Base-by-base conservation (phyloP, 2,329 filamentous ascomycete genomes). In the Bipolaris sorokiniana region DNA sequence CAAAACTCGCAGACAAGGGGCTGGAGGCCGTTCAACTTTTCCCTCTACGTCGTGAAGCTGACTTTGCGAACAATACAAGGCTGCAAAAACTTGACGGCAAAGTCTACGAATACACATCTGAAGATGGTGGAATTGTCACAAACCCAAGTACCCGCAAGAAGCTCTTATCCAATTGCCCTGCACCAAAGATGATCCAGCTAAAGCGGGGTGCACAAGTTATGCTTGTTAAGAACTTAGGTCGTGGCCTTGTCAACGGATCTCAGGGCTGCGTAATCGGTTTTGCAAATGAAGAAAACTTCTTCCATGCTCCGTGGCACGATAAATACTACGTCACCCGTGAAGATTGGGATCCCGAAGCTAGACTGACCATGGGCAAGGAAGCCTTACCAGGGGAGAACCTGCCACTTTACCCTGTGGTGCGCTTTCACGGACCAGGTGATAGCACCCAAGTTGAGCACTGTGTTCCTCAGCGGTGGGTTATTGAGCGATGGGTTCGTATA, bases 211-310 rank as follows among this genome's bases (percentile, higher is more conserved):
- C 95, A 0, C 96, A 99, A 73, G 96, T 99, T 44, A 99, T 99
- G 95, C 82, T 99, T 15, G 97, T 99, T 82, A 99, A 99, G 77
- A 99, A 99, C 68, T 88, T 98, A 79, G 95, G 99, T 70, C 92
- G 96, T 37, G 88, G 86, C 0, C 83, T 99, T 0, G 95, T 98
- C 65, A 99, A 99, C 71, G 95, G 95, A 4, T 96, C 94, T 0
- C 82, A 99, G 9, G 95, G 95, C 22, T 92, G 90, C 58, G 90
- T 99, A 3, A 83, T 89, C 7, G 86, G 84, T 5, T 96, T 97
- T 76, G 93, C 92, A 88, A 86, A 83, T 50, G 85, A 89, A 63
- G 79, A 80, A 36, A 84, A 81, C 20, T 90, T 88, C 62, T 22
- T 22, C 18, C 37, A 22, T 13, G 18, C 18, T 11, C 4, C 1